Base-by-base conservation (phyloP, 345 rosid genomes). In the Citrus inodora region DNA sequence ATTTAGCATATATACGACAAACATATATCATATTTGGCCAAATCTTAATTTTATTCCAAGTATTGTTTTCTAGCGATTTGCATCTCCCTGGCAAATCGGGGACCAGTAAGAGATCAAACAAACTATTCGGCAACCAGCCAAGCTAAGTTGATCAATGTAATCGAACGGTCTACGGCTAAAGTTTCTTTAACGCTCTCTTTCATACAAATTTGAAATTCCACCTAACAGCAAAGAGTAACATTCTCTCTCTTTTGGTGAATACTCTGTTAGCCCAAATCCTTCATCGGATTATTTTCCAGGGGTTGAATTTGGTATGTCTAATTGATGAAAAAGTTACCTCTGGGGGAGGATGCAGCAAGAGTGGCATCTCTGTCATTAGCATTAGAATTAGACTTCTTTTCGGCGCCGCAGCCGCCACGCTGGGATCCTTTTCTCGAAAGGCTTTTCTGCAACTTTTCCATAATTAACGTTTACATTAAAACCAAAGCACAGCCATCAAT, bases 381-480 rank as follows among this genome's bases (percentile, higher is more conserved):
- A 79, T 82, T 87, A 25, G 79, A 80, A 65, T 81, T 82, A 17
- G 79, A 78, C 79, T 87, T 91, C 82, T 86, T 86, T 79, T 89
- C 90, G 35, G 70, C 80, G 25, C 73, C 91, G 63, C 74, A 82
- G 25, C 73, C 91, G 63, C 74, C 83, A 42, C 96, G 90, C 61
- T 65, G 79, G 21, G 90, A 80, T 84, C 94, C 95, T 85, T 93
- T 95, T 78, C 92, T 87, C 64, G 98, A 91, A 67, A 89, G 86
- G 81, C 79, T 88, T 86, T 89, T 90, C 93, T 93, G 94, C 89
- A 92, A 80, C 88, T 87, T 85, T 73, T 37, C 51, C 37, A 38
- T 32, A 5, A 59, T n/a, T 33, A 61, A 32, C 64, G 48, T 7
- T 27, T 48, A 8, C n/a, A 38, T 76, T 32, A 32, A n/a, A 27